phyloP scores from a whole-genome alignment of 192 early-diverging fungal species.

The Coemansia sp. region DNA sequence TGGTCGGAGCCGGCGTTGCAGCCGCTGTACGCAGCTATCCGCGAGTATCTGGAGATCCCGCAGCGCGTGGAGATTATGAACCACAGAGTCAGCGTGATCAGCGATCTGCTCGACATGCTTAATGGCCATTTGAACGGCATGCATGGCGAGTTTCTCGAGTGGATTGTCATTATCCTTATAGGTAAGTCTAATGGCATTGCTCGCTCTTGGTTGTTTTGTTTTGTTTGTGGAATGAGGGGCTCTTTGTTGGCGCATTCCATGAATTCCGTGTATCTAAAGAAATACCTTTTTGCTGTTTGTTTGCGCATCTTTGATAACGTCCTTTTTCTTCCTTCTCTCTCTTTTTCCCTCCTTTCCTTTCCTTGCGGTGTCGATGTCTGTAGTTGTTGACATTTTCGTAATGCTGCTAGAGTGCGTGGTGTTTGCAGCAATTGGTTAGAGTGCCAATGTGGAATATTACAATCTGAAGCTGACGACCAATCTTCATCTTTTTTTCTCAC shows the following conservation, averaged over 20 bases:
- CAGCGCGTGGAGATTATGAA: slow-evolving; percentile 91
- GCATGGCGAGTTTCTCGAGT: slow-evolving; percentile 90
- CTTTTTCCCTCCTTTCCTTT: slow-evolving; percentile 1
- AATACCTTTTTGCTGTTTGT: background rate
- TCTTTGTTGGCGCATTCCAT: background rate
- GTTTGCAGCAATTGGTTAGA: slow-evolving; percentile 42
- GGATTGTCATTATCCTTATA: slow-evolving; percentile 96
- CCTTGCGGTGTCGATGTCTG: background rate
- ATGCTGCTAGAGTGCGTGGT: slow-evolving; percentile 51
- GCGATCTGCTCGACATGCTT: slow-evolving; percentile 92
- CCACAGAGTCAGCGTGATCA: slow-evolving; percentile 89
- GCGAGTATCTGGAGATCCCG: slow-evolving; percentile 80
- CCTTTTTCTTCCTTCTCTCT: slow-evolving; percentile 1
- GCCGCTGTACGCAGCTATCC: slow-evolving; percentile 75
- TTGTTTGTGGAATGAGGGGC: background rate
- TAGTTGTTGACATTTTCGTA: slow-evolving; percentile 52
- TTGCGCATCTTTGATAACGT: background rate
- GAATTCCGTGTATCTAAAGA: background rate
- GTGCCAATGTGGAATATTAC: background rate
- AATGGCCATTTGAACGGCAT: slow-evolving; percentile 90
- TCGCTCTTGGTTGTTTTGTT: background rate
- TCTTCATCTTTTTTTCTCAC: slow-evolving; percentile 4
- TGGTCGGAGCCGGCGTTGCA: slow-evolving; percentile 86
- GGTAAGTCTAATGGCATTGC: slow-evolving; percentile 45
- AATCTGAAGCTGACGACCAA: background rate